Percentiles rank a stretch among this genome's conserved stretches.
phyloP scores from a whole-genome alignment of 2,329 filamentous ascomycete species.

The Diaporthe helianthi region DNA sequence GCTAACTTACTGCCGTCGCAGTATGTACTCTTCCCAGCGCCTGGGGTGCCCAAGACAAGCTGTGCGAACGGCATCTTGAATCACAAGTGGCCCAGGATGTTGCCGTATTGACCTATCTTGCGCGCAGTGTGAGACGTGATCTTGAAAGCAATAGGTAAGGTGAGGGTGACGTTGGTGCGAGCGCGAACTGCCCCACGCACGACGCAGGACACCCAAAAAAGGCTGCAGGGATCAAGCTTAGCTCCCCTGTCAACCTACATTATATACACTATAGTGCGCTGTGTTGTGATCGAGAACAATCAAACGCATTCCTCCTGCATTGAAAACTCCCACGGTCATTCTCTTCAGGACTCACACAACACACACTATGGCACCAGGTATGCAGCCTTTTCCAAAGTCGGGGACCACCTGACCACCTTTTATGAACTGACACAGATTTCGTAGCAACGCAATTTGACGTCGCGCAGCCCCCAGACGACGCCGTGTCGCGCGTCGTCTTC shows the following conservation, averaged over 20 bases:
- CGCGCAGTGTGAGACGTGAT: background rate
- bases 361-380: slow-evolving; percentile 51
- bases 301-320: background rate
- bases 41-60: slow-evolving; percentile 91
- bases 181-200: slow-evolving; percentile 23
- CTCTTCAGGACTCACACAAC: background rate
- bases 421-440: slow-evolving; percentile 34
- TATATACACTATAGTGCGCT: background rate
- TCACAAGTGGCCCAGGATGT: background rate
- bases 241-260: slow-evolving; percentile 30
- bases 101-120: background rate
- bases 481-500: slow-evolving; percentile 86
- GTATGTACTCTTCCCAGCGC: slow-evolving; percentile 95
- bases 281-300: background rate
- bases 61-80: slow-evolving; percentile 69
- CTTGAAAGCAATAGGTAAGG: background rate
- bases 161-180: slow-evolving; percentile 24
- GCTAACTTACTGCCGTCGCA: slow-evolving; percentile 82
- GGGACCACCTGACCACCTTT: background rate
- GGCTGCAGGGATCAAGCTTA: slow-evolving; percentile 32
- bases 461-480: slow-evolving; percentile 81
- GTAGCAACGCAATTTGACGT: slow-evolving; percentile 81
- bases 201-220: slow-evolving; percentile 21
- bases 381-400: slow-evolving; percentile 28
- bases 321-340: background rate